A percentile compares a stretch with the other conserved stretches of the same genome.
These are phyloP conservation scores for Scleroderma citrinum DNA, from an alignment of 768 basidiomycete genomes.

Conservation along the genomic window DNA sequence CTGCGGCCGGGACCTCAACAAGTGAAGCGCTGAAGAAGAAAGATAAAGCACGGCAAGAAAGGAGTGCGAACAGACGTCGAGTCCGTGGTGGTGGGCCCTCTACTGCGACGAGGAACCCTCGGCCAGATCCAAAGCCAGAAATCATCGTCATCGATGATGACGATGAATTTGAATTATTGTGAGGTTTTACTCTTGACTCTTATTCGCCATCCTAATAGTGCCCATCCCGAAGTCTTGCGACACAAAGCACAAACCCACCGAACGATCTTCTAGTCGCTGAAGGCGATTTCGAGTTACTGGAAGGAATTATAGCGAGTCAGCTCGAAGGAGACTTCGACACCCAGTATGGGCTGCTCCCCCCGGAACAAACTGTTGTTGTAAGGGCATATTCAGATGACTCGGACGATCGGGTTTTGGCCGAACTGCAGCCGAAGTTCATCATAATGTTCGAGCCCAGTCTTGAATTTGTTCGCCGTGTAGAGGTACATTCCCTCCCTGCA, in stretches of 20 bases:
- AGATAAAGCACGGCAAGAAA: slow-evolving; percentile 56
- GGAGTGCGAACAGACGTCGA: slow-evolving; percentile 60
- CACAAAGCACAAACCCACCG: slow-evolving; percentile 9
- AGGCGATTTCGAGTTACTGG: slow-evolving; percentile 18
- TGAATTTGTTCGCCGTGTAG: slow-evolving; percentile 87
- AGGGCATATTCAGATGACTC: slow-evolving; percentile 88
- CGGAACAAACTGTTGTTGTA: slow-evolving; percentile 78
- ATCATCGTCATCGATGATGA: slow-evolving; percentile 16
- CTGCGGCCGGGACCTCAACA: slow-evolving; percentile 22
- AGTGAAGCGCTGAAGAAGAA: slow-evolving; percentile 78
- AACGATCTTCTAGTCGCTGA: slow-evolving; percentile 14
- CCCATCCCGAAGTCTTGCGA: slow-evolving; percentile 11
- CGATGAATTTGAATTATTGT: slow-evolving; percentile 52
- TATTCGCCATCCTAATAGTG: background rate
- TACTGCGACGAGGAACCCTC: slow-evolving; percentile 5
- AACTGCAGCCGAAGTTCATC: slow-evolving; percentile 86
- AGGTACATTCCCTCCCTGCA: slow-evolving; percentile 47
- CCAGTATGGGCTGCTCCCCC: slow-evolving; percentile 71
- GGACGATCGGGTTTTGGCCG: slow-evolving; percentile 82
- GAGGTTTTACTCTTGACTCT: slow-evolving; percentile 20
- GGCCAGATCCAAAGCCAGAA: slow-evolving; percentile 6
- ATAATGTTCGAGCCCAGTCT: slow-evolving; percentile 95
- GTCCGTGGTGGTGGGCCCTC: slow-evolving; percentile 65
- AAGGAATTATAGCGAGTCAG: slow-evolving; percentile 23
- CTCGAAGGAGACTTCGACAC: slow-evolving; percentile 60